Percentiles rank a stretch among this genome's conserved stretches.
These are phyloP conservation scores for Buxus sempervirens DNA, from an alignment of 164 flowering plant genomes.

Conservation along the genomic window DNA sequence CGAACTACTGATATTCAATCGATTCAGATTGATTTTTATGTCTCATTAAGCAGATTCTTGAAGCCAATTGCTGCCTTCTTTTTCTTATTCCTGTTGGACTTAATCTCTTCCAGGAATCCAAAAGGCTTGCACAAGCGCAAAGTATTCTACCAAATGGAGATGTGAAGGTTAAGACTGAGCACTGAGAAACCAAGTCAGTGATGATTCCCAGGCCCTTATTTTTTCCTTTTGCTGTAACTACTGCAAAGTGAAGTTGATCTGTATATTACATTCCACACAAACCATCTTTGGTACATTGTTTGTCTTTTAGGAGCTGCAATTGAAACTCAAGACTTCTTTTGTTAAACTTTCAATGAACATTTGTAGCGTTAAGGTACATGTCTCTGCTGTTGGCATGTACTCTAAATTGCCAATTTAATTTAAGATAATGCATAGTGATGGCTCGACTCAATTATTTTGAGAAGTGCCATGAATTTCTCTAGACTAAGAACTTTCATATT, in stretches of 20 bases:
- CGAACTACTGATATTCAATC: too few species aligned
- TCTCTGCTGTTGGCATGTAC: too few species aligned
- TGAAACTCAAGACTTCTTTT: background rate
- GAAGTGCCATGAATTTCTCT: too few species aligned
- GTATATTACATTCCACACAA: background rate
- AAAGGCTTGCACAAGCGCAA: conserved; percentile 67
- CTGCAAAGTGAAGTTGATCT: background rate
- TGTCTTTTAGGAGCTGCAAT: background rate
- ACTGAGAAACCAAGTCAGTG: conserved; percentile 18
- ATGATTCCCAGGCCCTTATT: background rate
- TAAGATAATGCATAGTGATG: too few species aligned
- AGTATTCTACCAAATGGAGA: conserved; percentile 74
- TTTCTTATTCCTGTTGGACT: background rate
- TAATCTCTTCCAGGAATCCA: conserved; percentile 55
- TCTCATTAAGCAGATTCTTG: too few species aligned
- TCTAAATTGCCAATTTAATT: too few species aligned
- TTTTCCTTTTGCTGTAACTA: background rate
- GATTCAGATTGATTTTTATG: too few species aligned
- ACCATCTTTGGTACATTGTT: background rate
- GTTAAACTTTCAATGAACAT: background rate
- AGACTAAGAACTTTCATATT: too few species aligned
- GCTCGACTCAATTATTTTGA: too few species aligned
- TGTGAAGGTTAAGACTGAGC: conserved; percentile 63
- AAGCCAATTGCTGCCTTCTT: too few species aligned
- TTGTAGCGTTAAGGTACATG: background rate